Conservation (phyloP, 108 stramenopile species). For the Fistulifera pelliculosa region DNA sequence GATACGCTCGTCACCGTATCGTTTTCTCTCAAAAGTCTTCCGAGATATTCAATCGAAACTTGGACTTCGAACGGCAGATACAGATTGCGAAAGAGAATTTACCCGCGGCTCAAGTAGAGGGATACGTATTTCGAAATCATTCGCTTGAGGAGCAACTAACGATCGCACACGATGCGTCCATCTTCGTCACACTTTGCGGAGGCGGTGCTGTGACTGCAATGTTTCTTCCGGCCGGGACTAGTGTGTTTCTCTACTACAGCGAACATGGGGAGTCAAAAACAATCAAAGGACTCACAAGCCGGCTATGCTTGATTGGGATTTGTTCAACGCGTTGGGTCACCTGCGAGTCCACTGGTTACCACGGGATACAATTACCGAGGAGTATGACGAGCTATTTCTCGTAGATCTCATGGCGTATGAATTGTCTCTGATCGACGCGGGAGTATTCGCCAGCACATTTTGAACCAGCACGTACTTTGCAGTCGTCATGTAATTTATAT, state of each 20-base stretch:
- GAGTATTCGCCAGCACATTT: background rate
- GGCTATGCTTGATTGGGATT: slow-evolving; percentile 47
- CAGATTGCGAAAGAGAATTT: slow-evolving; percentile 14
- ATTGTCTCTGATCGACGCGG: slow-evolving; percentile 18
- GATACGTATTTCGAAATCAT: slow-evolving; percentile 28
- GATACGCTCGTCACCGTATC: slow-evolving; percentile 9
- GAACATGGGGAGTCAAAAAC: slow-evolving; percentile 30
- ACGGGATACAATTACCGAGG: slow-evolving; percentile 10
- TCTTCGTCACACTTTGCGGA: slow-evolving; percentile 39
- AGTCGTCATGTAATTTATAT: no score
- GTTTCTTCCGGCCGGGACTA: slow-evolving; percentile 37
- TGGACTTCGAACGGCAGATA: slow-evolving; percentile 30
- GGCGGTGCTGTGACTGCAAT: slow-evolving; percentile 49
- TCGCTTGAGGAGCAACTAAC: slow-evolving; percentile 33
- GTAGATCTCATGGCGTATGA: slow-evolving; percentile 35
- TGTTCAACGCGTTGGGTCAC: slow-evolving; percentile 37
- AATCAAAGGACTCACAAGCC: slow-evolving; percentile 16
- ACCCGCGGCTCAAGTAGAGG: slow-evolving; percentile 21
- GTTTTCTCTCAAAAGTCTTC: slow-evolving; percentile 39
- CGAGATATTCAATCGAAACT: slow-evolving; percentile 15
- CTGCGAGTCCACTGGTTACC: slow-evolving; percentile 51
- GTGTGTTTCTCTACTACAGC: slow-evolving; percentile 28
- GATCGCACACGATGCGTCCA: slow-evolving; percentile 27
- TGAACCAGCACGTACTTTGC: no score
- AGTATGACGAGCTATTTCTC: slow-evolving; percentile 20